Evolutionary conservation across 495 filamentous ascomycete genomes (phyloP), one percentile per base, ranked within the genome.

Genomic region (Penicillium salamii): DNA sequence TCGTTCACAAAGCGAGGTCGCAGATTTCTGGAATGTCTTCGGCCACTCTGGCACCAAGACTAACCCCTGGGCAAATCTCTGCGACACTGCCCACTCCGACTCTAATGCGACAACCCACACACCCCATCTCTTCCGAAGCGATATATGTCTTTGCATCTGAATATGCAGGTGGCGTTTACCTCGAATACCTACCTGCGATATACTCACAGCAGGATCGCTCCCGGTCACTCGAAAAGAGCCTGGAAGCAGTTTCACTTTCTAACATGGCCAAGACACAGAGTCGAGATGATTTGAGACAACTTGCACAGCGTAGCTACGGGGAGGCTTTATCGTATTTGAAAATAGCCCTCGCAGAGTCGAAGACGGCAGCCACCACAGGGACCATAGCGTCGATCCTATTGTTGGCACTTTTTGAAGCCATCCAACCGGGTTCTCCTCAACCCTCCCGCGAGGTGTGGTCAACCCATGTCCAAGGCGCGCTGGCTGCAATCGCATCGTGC

Each of bases 171-270:
- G 49, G 49, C 9, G 13, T 36, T 7, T 52, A 45, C 15, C 49
- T 52, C 9, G 49, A 52, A 13, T 52, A 43, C 19, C 34, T 52
- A 14, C 49, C 41, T 3, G 32, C 12, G 11, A 24, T 52, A n/a
- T 46, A 39, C 24, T 7, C 18, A 12, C 21, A 28, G 17, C 41
- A 34, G 7, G 15, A 19, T 12, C 33, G 40, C n/a, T 17, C 41
- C 20, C 12, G 13, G n/a, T 45, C 32, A 8, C 20, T 52, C 8
- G 29, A 40, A 23, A 38, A 15, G 11, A 45, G 33, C 13, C 32
- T 52, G n/a, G 41, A 46, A 45, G 41, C 49, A 13, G 34, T 39
- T 28, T 40, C 41, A 3, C 8, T 52, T 5, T 21, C 28, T 1
- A 39, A 52, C 11, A 45, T 52, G 41, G 49, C 49, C 12, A 46